Conservation (phyloP, 2,329 filamentous ascomycete species). For the Malbranchea zuffiana region DNA sequence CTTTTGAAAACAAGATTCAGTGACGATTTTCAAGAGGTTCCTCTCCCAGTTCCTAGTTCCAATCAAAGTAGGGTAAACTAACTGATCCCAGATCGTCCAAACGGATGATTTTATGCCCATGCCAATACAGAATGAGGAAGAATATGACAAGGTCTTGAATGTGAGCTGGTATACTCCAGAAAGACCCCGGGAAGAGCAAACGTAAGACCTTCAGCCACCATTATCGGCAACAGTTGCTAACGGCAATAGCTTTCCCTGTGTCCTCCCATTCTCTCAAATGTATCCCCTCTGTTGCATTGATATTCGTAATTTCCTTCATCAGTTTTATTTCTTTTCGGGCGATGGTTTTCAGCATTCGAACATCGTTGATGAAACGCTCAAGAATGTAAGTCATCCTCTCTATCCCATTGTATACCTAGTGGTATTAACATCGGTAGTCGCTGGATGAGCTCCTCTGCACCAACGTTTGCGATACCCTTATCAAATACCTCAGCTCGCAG, state of each 20-base stretch:
- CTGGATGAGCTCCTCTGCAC: slow-evolving; percentile 89
- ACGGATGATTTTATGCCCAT: slow-evolving; percentile 99
- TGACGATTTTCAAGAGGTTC: slow-evolving; percentile 84
- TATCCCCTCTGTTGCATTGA: slow-evolving; percentile 97
- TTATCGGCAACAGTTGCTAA: slow-evolving; percentile 5
- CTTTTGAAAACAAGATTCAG: slow-evolving; percentile 84
- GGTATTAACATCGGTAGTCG: slow-evolving; percentile 42
- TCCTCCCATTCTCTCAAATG: slow-evolving; percentile 98
- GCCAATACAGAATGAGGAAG: slow-evolving; percentile 80
- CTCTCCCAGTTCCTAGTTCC: slow-evolving; percentile 6
- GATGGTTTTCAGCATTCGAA: slow-evolving; percentile 88
- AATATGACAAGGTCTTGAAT: slow-evolving; percentile 91
- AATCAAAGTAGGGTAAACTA: not conserved
- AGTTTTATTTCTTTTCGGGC: slow-evolving; percentile 95
- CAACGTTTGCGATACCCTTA: slow-evolving; percentile 81
- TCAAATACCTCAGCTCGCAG: slow-evolving; percentile 79
- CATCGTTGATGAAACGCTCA: slow-evolving; percentile 82
- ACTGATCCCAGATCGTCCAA: slow-evolving; percentile 47
- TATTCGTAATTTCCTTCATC: slow-evolving; percentile 92
- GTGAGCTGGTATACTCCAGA: slow-evolving; percentile 94
- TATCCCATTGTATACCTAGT: slow-evolving; percentile 2
- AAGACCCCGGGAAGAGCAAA: slow-evolving; percentile 61
- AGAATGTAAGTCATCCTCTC: slow-evolving; percentile 45
- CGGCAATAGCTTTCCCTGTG: slow-evolving; percentile 64
- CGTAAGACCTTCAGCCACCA: slow-evolving; percentile 39